Percentiles rank a stretch among this genome's conserved stretches.
phyloP scores from a whole-genome alignment of 805 yeast species.

The Candida tallmaniae region DNA sequence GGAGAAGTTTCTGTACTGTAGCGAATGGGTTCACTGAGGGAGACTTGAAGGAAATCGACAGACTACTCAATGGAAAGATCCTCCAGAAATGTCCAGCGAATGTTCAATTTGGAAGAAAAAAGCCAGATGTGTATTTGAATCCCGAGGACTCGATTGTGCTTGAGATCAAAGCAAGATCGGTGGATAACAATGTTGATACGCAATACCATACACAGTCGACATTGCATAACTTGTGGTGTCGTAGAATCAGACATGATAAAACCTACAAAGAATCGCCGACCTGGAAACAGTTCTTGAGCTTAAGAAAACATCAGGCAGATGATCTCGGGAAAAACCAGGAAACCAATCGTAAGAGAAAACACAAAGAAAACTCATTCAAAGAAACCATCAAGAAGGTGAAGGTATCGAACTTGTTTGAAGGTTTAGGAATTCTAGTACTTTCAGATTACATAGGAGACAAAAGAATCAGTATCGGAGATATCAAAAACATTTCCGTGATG shows the following conservation, averaged over 20 bases:
- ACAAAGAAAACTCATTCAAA: constrained; percentile 2
- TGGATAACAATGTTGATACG: constrained; percentile 42
- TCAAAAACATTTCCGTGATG: constrained; percentile 34
- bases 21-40: constrained; percentile 77
- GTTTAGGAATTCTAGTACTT: constrained; percentile 46
- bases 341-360: constrained; percentile 22
- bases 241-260: constrained; percentile 66
- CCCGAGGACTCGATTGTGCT: constrained; percentile 75
- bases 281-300: constrained; percentile 45
- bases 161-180: constrained; percentile 78
- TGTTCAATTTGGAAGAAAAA: constrained; percentile 51
- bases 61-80: constrained; percentile 49
- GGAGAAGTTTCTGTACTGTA: constrained; percentile 67
- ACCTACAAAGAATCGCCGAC: constrained; percentile 52
- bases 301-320: constrained; percentile 26
- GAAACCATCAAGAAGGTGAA: constrained; percentile 10
- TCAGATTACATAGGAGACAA: constrained; percentile 25
- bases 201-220: constrained; percentile 66
- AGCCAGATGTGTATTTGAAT: constrained; percentile 73
- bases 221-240: constrained; percentile 70
- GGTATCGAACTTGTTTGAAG: constrained; percentile 34
- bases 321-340: constrained; percentile 24
- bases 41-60: constrained; percentile 57
- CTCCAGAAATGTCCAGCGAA: constrained; percentile 20
- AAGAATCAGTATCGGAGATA: constrained; percentile 26